phyloP scores from a whole-genome alignment of 305 asterid species.

The Fraxinus angustifolia region DNA sequence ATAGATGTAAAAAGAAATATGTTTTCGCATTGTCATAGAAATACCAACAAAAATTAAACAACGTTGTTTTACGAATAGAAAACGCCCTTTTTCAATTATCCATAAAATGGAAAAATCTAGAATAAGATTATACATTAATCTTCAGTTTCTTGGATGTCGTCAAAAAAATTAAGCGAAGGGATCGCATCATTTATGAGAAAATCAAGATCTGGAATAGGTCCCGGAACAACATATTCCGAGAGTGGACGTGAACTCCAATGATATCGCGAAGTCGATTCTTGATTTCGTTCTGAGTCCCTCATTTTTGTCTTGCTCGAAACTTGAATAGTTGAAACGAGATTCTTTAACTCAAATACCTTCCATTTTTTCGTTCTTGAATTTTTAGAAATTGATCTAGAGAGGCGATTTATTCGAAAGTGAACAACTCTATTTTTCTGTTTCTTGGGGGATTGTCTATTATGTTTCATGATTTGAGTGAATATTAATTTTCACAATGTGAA shows the following conservation, averaged over 20 bases:
- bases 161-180: background rate
- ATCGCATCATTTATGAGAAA: background rate
- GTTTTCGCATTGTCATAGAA: background rate
- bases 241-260: background rate
- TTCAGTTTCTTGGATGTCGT: background rate
- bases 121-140: background rate
- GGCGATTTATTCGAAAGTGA: background rate
- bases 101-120: background rate
- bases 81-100: background rate
- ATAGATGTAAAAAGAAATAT: background rate
- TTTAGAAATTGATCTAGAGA: background rate
- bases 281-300: background rate
- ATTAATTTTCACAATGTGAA: background rate
- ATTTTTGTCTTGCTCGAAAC: background rate
- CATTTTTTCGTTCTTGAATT: slow-evolving; percentile 3
- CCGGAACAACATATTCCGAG: background rate
- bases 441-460: background rate
- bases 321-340: background rate
- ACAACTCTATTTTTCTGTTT: background rate
- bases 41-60: background rate
- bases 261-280: background rate
- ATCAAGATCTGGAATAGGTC: background rate
- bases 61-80: background rate
- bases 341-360: background rate
- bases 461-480: background rate